Conservation (phyloP, 1,139 yeast species). For the Candida albicans region DNA sequence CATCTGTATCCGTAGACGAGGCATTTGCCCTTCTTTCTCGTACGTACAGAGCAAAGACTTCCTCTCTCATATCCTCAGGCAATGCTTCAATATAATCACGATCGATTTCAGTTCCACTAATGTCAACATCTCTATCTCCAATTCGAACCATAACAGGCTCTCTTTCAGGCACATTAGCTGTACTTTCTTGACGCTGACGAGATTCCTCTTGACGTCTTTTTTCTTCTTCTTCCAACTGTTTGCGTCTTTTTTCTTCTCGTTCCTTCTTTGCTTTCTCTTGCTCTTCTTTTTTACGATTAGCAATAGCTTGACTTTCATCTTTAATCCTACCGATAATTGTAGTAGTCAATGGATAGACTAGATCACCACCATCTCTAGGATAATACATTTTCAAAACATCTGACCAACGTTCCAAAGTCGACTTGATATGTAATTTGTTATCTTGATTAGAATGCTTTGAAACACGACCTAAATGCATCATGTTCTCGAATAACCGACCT, state of each 20-base stretch:
- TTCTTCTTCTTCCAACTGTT: constrained; percentile 38
- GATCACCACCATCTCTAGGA: constrained; percentile 40
- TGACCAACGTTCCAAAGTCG: constrained; percentile 71
- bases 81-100: constrained; percentile 88
- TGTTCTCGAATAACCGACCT: constrained; percentile 30
- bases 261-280: constrained; percentile 28
- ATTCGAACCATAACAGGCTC: constrained; percentile 70
- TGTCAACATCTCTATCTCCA: constrained; percentile 80
- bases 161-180: constrained; percentile 15
- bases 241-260: constrained; percentile 27
- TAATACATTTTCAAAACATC: constrained; percentile 56
- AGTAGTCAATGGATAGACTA: constrained; percentile 47
- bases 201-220: constrained; percentile 36
- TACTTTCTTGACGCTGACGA: constrained; percentile 33
- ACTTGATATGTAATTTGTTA: constrained; percentile 42
- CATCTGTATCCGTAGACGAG: constrained; percentile 37
- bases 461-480: constrained; percentile 21
- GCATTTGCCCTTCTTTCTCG: constrained; percentile 66
- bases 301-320: constrained; percentile 43
- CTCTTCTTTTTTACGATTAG: constrained; percentile 30
- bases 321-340: constrained; percentile 53
- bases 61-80: constrained; percentile 92
- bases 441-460: constrained; percentile 15
- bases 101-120: constrained; percentile 88
- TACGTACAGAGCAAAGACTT: constrained; percentile 84